Conservation (phyloP, 2,329 filamentous ascomycete genomes). For the Hypomyces rosellus region DNA sequence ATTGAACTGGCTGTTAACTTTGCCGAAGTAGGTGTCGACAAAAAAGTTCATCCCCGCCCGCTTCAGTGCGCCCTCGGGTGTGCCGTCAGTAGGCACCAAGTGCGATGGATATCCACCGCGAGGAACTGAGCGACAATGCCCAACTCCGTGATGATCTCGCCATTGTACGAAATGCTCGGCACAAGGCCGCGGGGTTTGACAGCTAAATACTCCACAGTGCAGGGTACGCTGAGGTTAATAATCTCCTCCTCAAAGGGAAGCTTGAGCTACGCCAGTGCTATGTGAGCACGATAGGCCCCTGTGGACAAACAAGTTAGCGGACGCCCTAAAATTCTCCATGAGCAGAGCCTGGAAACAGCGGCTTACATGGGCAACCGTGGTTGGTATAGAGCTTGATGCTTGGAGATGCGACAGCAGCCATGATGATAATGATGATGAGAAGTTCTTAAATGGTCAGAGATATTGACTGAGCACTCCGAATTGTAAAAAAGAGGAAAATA, state of each 20-base stretch:
- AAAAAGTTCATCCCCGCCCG: constrained; percentile 68
- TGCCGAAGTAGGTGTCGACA: constrained; percentile 61
- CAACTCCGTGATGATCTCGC: constrained; percentile 66
- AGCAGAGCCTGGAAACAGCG: no score
- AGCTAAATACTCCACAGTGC: constrained; percentile 66
- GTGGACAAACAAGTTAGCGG: no score
- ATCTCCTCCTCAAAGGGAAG: constrained; percentile 63
- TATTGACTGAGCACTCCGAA: no score
- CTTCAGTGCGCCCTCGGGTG: constrained; percentile 47
- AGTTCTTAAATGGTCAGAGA: no score
- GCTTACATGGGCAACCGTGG: no score
- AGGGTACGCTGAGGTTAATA: constrained; percentile 63
- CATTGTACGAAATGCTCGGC: constrained; percentile 60
- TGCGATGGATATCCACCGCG: constrained; percentile 60
- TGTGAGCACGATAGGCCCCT: no score
- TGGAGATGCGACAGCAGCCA: no score
- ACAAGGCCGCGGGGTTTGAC: constrained; percentile 77
- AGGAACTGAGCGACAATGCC: constrained; percentile 66
- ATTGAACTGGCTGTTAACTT: constrained; percentile 45
- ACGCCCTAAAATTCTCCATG: no score
- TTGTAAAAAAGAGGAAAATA: no score
- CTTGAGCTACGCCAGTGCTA: constrained; percentile 58
- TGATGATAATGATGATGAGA: no score
- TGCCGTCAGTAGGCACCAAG: constrained; percentile 51
- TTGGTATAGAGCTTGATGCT: no score